Evolutionary conservation across 768 basidiomycete genomes (phyloP).

Genomic region (Boletellus emodensis): DNA sequence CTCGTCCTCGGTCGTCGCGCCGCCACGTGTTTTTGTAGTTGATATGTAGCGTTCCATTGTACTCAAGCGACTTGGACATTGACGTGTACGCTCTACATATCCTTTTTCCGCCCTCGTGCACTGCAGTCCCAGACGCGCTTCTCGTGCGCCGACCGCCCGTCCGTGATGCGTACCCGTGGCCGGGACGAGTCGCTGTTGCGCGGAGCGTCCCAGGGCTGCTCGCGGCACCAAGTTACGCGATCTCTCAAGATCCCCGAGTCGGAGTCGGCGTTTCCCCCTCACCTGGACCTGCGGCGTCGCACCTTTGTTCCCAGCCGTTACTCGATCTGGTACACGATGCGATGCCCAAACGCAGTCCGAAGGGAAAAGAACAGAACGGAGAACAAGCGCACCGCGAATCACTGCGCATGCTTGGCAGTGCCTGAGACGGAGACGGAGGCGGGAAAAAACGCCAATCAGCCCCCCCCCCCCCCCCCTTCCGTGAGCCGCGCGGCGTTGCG

Average conservation of each 20-base stretch:
- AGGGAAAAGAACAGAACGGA: no score
- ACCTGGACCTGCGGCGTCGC: no score
- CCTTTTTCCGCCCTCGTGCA: not conserved
- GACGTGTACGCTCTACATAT: not conserved
- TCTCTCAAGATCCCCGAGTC: not conserved
- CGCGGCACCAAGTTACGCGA: not conserved
- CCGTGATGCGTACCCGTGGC: not conserved
- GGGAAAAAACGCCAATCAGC: not conserved
- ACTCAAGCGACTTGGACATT: not conserved
- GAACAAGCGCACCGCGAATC: no score
- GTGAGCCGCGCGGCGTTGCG: no score
- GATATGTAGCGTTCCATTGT: not conserved
- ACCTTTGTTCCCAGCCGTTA: not conserved
- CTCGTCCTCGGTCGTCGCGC: not conserved
- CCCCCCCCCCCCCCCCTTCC: no score
- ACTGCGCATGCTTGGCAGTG: not conserved
- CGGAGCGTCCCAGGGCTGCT: not conserved
- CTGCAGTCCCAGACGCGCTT: not conserved
- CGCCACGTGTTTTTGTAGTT: conserved; percentile 4
- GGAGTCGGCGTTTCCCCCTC: no score
- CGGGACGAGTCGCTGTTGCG: not conserved
- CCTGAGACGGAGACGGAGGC: not conserved
- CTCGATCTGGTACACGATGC: not conserved
- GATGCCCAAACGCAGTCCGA: not conserved
- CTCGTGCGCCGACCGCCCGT: no score